These are phyloP conservation scores for Camelina neglecta DNA, from an alignment of 345 rosid genomes.

Conservation along the genomic window DNA sequence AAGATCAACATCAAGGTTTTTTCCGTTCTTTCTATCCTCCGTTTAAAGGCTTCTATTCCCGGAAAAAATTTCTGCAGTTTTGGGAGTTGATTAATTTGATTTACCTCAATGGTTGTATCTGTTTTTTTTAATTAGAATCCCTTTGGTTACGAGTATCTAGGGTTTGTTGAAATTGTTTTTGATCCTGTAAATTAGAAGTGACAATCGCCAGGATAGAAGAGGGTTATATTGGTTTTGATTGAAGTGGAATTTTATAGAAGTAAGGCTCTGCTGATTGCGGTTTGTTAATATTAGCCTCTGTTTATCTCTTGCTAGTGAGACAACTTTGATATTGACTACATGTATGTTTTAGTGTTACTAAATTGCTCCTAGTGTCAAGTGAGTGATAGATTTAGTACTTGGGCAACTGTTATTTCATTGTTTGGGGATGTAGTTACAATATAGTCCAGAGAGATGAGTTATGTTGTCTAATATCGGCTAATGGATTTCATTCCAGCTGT, in stretches of 20 bases:
- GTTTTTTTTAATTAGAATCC: background rate
- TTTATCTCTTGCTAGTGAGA: background rate
- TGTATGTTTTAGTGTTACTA: constrained; percentile 11
- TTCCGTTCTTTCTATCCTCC: constrained; percentile 10
- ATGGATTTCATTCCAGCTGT: constrained; percentile 3
- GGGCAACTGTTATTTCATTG: background rate
- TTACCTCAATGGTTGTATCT: background rate
- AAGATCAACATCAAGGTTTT: constrained; percentile 50
- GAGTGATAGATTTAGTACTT: constrained; percentile 16
- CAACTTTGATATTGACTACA: background rate
- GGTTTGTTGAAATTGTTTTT: constrained; percentile 31
- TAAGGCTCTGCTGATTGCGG: constrained; percentile 12
- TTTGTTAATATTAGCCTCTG: background rate
- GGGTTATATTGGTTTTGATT: constrained; percentile 4
- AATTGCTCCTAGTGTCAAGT: constrained; percentile 12
- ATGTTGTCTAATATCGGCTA: background rate
- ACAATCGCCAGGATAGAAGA: background rate
- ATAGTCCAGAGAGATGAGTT: background rate
- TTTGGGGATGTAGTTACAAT: constrained; percentile 12
- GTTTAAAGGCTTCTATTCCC: constrained; percentile 13
- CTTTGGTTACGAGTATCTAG: constrained; percentile 28
- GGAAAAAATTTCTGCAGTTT: background rate
- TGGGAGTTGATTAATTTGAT: constrained; percentile 10
- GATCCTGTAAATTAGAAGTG: constrained; percentile 8
- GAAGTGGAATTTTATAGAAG: background rate